Evolutionary conservation across 129 eudicot species (phyloP).

Genomic region (carrot (Daucus carota)): DNA sequence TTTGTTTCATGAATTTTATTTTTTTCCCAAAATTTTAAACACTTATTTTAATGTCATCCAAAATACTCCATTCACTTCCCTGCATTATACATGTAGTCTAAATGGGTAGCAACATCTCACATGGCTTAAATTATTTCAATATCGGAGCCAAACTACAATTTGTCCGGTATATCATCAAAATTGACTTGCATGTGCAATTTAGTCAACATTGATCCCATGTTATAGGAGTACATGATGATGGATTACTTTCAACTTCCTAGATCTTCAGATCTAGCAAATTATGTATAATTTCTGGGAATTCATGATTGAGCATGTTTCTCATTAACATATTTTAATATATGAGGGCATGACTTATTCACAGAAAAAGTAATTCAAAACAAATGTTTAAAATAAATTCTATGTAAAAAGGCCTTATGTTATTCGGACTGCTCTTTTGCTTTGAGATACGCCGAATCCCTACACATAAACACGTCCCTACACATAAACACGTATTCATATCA

Average conservation of each 20-base stretch:
- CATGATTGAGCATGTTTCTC: neutral
- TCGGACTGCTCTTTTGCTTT: too few relatives aligned
- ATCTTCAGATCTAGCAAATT: neutral
- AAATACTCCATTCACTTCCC: too few relatives aligned
- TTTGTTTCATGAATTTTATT: neutral
- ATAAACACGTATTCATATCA: too few relatives aligned
- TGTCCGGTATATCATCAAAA: neutral
- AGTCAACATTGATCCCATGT: neutral
- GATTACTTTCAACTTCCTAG: neutral
- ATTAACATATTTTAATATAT: too few relatives aligned
- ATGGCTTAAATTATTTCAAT: neutral
- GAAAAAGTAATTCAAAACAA: too few relatives aligned
- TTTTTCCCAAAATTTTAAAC: too few relatives aligned
- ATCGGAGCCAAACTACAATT: neutral
- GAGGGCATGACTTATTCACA: too few relatives aligned
- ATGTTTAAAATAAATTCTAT: too few relatives aligned
- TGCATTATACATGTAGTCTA: neutral
- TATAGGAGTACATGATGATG: neutral
- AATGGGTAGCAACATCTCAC: neutral
- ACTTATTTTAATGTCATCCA: too few relatives aligned
- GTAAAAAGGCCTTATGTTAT: too few relatives aligned
- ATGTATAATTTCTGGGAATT: neutral
- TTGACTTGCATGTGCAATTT: constrained; percentile 2
- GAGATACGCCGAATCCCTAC: too few relatives aligned
- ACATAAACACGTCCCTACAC: too few relatives aligned